These are phyloP conservation scores for Gloeostereum incarnatum DNA, from an alignment of 768 basidiomycete genomes.

Conservation along the genomic window DNA sequence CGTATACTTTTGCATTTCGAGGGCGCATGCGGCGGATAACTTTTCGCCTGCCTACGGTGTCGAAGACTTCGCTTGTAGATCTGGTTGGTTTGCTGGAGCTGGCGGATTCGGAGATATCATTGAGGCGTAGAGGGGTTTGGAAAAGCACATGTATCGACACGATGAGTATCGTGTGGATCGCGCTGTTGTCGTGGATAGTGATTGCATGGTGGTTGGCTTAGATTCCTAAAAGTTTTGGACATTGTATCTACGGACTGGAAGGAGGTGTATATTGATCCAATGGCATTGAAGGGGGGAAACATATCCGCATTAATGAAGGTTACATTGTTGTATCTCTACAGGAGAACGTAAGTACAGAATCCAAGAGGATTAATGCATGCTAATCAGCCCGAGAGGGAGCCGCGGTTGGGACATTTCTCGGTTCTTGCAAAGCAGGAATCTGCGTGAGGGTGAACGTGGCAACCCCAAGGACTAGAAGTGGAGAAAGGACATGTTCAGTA, in stretches of 20 bases:
- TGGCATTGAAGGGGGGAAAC: neutral
- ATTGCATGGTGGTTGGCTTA: constrained; percentile 27
- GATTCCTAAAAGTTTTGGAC: no score
- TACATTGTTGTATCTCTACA: no score
- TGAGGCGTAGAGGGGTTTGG: constrained; percentile 19
- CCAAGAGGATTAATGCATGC: no score
- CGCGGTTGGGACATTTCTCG: neutral
- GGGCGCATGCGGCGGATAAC: constrained; percentile 49
- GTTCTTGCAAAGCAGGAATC: constrained; percentile 7
- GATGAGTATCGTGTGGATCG: constrained; percentile 27
- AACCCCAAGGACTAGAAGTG: constrained; percentile 10
- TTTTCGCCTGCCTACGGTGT: constrained; percentile 26
- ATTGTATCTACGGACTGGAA: neutral
- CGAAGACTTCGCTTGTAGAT: constrained; percentile 14
- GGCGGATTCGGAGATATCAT: constrained; percentile 9
- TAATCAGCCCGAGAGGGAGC: no score
- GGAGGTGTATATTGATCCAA: neutral
- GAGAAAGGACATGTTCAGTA: neutral
- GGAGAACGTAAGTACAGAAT: neutral
- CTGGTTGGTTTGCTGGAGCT: constrained; percentile 8
- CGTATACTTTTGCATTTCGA: constrained; percentile 45
- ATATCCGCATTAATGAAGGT: neutral
- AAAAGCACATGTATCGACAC: constrained; percentile 28
- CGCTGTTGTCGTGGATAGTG: constrained; percentile 22
- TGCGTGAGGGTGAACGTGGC: constrained; percentile 10